A percentile compares a stretch with the other conserved stretches of the same genome.
These are phyloP conservation scores for Neofusicoccum sp. DNA, from an alignment of 2,329 filamentous ascomycete genomes.

Conservation along the genomic window DNA sequence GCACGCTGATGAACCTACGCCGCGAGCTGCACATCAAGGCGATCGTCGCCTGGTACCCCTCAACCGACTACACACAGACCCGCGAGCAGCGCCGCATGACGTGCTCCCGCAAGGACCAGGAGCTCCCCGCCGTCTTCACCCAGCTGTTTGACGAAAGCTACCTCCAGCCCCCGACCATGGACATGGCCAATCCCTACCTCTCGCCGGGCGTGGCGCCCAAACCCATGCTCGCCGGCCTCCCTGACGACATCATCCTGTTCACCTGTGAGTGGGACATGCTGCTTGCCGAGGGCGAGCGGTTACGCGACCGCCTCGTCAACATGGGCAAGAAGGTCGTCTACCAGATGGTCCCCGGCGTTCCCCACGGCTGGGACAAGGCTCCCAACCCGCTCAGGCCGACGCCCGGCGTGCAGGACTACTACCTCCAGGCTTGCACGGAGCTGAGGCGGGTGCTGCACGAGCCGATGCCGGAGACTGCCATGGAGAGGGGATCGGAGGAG, in stretches of 20 bases:
- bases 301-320: constrained; percentile 60
- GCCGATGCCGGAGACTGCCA: background rate
- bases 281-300: constrained; percentile 62
- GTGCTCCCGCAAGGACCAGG: constrained; percentile 55
- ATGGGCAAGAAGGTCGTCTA: constrained; percentile 61
- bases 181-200: constrained; percentile 60
- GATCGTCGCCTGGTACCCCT: constrained; percentile 64
- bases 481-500: constrained; percentile 2
- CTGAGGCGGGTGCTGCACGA: constrained; percentile 32
- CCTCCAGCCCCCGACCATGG: constrained; percentile 50
- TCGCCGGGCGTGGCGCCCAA: constrained; percentile 60
- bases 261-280: constrained; percentile 70
- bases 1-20: constrained; percentile 19
- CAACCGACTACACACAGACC: constrained; percentile 63
- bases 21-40: constrained; percentile 54
- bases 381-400: constrained; percentile 61
- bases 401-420: constrained; percentile 56
- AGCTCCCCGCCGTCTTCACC: constrained; percentile 54
- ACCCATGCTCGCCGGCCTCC: constrained; percentile 56
- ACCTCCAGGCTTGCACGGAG: constrained; percentile 56
- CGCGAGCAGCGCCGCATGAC: constrained; percentile 61
- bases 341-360: constrained; percentile 60
- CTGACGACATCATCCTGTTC: constrained; percentile 63
- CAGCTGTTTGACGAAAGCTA: constrained; percentile 57
- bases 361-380: constrained; percentile 69